These are phyloP conservation scores for Endocalyx cinctus DNA, from an alignment of 2,329 filamentous ascomycete genomes.

Conservation along the genomic window DNA sequence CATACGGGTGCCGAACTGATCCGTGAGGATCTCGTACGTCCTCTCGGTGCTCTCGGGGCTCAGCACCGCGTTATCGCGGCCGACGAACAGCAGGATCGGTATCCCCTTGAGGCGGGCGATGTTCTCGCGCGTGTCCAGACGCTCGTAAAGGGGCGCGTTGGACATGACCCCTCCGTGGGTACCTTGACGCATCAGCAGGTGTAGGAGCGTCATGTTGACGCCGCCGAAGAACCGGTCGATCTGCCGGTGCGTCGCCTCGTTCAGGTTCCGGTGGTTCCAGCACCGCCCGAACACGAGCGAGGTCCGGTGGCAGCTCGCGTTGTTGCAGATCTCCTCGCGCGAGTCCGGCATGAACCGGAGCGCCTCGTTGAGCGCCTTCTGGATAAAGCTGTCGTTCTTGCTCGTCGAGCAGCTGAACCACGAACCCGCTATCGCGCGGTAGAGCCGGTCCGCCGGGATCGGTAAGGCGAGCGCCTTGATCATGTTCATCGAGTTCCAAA, in stretches of 20 bases:
- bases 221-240: constrained; percentile 60
- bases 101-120: constrained; percentile 45
- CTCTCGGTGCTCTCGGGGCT: constrained; percentile 48
- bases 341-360: constrained; percentile 54
- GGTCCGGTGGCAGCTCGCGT: constrained; percentile 56
- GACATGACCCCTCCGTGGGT: constrained; percentile 44
- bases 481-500: constrained; percentile 52
- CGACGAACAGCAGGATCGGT: constrained; percentile 53
- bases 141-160: constrained; percentile 44
- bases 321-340: constrained; percentile 55
- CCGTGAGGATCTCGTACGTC: constrained; percentile 48
- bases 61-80: constrained; percentile 53
- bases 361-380: constrained; percentile 49
- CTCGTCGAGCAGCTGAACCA: constrained; percentile 53
- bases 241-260: constrained; percentile 59
- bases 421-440: constrained; percentile 41
- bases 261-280: constrained; percentile 63
- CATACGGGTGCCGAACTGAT: constrained; percentile 40
- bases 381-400: constrained; percentile 41
- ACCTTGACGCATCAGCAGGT: constrained; percentile 54
- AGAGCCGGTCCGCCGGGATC: constrained; percentile 45
- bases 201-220: constrained; percentile 54
- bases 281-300: constrained; percentile 57
- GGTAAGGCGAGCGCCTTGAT: constrained; percentile 48
- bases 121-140: constrained; percentile 46